A percentile compares a stretch with the other conserved stretches of the same genome.
phyloP scores from a whole-genome alignment of 306 rosid species.

The Hippophae gyantsensis region DNA sequence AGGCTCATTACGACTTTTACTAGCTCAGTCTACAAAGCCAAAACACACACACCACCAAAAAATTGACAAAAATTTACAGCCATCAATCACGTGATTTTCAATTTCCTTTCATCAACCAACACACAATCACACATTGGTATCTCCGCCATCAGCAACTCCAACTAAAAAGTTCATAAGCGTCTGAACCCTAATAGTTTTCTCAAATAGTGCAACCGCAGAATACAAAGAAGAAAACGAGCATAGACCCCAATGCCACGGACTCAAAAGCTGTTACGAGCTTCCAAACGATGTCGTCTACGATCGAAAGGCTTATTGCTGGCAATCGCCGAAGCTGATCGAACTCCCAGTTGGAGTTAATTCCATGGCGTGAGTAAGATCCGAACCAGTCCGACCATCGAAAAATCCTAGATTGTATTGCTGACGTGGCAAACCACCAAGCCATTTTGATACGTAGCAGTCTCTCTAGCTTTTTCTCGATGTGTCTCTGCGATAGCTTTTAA shows the following conservation, averaged over 20 bases:
- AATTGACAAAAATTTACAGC: too few relatives aligned
- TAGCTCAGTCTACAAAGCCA: too few relatives aligned
- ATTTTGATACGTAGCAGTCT: background rate
- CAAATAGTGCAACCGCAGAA: slow-evolving; percentile 76
- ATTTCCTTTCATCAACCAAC: too few relatives aligned
- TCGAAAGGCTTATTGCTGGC: slow-evolving; percentile 38
- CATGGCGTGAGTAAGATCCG: slow-evolving; percentile 21
- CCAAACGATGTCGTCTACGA: slow-evolving; percentile 74
- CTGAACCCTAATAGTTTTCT: background rate
- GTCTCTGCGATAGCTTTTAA: too few relatives aligned
- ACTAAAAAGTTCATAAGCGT: too few relatives aligned
- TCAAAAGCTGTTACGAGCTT: slow-evolving; percentile 59
- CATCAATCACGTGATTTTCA: too few relatives aligned
- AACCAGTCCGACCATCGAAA: slow-evolving; percentile 34
- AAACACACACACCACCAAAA: too few relatives aligned
- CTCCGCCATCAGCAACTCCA: too few relatives aligned
- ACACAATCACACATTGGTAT: too few relatives aligned
- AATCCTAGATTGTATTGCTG: slow-evolving; percentile 30
- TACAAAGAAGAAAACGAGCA: slow-evolving; percentile 75
- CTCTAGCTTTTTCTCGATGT: too few relatives aligned
- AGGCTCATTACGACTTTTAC: too few relatives aligned
- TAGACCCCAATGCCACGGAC: slow-evolving; percentile 60
- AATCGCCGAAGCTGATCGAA: slow-evolving; percentile 35
- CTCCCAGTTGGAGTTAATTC: slow-evolving; percentile 20
- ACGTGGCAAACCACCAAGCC: slow-evolving; percentile 29